Evolutionary conservation across 179 eudicot genomes (phyloP), one percentile per base, ranked within the genome.

Genomic region (Drosera spatulata): DNA sequence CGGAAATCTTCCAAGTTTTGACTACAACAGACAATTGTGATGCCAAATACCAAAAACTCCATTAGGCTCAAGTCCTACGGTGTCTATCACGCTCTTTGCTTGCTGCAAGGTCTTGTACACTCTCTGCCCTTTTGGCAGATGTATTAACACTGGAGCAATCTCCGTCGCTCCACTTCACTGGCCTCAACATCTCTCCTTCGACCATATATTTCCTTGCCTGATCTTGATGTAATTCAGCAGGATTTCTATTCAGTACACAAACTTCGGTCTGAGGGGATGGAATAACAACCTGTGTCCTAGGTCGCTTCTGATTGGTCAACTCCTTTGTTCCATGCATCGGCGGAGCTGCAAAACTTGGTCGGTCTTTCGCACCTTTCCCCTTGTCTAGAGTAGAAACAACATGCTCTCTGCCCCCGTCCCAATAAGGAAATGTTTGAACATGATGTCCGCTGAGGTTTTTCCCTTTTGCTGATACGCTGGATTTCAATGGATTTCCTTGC

Each of bases 161-260:
- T 41, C 57, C 70, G 13, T 64, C 51, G 38, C 6, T 41, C 22
- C 59, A 62, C 44, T 61, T 50, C 55, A 6, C 55, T 3, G 62
- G 71, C 48, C 37, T 70, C 53, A 75, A 52, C 8, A 67, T 72
- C 38, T 61, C 65, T 52, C 67, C 67, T 33, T 64, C 62, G 22
- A 68, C 68, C 70, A 61, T 61, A 58, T 67, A 75, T 33, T 52
- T 51, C 38, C 56, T 45, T 50, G 65, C 2, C 62, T 40, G 50
- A 39, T 22, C 58, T 13, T 38, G 48, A 39, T 75, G 76, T 38
- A 71, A 64, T 66, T 75, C 79, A 9, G 70, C 69, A 4, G 79
- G 79, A 45, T 75, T 75, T 48, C 58, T 53, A 61, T 65, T 75
- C 49, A 75, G 5, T 41, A n/a, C 2, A 41, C 79, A 75, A 4